Evolutionary conservation across 352 stramenopile species (phyloP).

Genomic region (Pythium oligandrum): DNA sequence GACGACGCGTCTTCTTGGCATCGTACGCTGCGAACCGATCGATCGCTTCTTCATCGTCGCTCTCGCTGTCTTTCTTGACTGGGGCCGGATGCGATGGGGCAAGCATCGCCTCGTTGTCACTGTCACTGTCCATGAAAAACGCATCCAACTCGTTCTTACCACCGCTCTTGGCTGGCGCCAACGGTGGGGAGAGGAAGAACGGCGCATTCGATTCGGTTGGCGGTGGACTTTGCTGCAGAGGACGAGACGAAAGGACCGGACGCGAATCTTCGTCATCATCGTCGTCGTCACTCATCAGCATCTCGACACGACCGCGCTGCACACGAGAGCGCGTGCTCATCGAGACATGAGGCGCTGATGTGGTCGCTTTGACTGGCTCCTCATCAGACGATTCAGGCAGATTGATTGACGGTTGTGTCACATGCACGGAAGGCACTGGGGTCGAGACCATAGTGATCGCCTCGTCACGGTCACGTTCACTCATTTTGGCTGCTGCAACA

Average conservation of each 20-base stretch:
- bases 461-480: no score
- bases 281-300: conserved; percentile 27
- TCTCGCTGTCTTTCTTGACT: conserved; percentile 21
- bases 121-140: conserved; percentile 66
- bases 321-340: no score
- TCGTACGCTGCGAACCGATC: conserved; percentile 51
- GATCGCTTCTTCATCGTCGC: conserved; percentile 17
- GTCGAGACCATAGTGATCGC: no score
- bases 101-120: conserved; percentile 30
- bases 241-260: background rate
- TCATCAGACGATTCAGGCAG: no score
- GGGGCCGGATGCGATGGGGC: conserved; percentile 1
- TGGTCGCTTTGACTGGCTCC: no score
- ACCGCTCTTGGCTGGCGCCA: conserved; percentile 2
- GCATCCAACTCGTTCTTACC: conserved; percentile 38
- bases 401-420: no score
- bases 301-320: conserved; percentile 4
- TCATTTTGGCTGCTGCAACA: no score
- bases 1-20: conserved; percentile 9
- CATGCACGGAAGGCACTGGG: no score
- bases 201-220: background rate
- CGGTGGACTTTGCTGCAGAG: background rate
- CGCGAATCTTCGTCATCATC: conserved; percentile 7
- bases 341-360: no score
- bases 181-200: conserved; percentile 6